Evolutionary conservation across 2,329 filamentous ascomycete genomes (phyloP).

Genomic region (Fusarium sp.): DNA sequence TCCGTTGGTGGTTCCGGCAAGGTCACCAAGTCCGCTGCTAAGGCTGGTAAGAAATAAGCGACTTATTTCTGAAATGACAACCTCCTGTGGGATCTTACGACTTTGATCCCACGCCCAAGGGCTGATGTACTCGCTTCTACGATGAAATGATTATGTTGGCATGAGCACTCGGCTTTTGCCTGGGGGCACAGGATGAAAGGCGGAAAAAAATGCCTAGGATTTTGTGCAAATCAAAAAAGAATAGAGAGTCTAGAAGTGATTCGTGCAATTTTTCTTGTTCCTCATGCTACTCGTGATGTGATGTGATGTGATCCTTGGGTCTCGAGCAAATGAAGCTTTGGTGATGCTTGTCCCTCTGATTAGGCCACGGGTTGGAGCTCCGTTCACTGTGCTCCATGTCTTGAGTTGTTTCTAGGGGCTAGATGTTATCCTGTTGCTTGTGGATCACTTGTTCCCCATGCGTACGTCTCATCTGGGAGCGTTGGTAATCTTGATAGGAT

Average conservation of each 20-base stretch:
- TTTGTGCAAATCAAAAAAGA: slow-evolving; percentile 61
- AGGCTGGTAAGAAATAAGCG: slow-evolving; percentile 80
- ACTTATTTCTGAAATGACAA: slow-evolving; percentile 45
- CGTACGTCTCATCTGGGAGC: not conserved
- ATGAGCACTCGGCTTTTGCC: slow-evolving; percentile 58
- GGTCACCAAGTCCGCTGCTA: slow-evolving; percentile 79
- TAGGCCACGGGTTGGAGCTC: accelerated
- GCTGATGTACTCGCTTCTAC: slow-evolving; percentile 59
- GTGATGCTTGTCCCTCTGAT: not conserved
- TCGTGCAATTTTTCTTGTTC: slow-evolving; percentile 42
- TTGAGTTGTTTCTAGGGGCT: not conserved
- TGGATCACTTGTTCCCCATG: not conserved
- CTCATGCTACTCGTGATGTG: slow-evolving; percentile 3
- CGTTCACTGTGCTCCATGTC: not conserved
- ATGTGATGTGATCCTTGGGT: not conserved
- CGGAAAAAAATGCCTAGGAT: slow-evolving; percentile 53
- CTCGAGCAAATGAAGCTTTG: not conserved
- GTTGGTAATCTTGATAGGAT: not conserved
- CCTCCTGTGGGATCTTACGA: slow-evolving; percentile 44
- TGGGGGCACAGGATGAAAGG: slow-evolving; percentile 59
- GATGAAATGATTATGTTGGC: slow-evolving; percentile 60
- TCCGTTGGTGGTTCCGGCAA: slow-evolving; percentile 67
- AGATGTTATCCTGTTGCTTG: not conserved
- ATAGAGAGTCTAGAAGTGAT: slow-evolving; percentile 64
- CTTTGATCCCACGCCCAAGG: slow-evolving; percentile 44